Evolutionary conservation across 2,329 filamentous ascomycete species (phyloP).

Genomic region (Leptographium wingfieldii): DNA sequence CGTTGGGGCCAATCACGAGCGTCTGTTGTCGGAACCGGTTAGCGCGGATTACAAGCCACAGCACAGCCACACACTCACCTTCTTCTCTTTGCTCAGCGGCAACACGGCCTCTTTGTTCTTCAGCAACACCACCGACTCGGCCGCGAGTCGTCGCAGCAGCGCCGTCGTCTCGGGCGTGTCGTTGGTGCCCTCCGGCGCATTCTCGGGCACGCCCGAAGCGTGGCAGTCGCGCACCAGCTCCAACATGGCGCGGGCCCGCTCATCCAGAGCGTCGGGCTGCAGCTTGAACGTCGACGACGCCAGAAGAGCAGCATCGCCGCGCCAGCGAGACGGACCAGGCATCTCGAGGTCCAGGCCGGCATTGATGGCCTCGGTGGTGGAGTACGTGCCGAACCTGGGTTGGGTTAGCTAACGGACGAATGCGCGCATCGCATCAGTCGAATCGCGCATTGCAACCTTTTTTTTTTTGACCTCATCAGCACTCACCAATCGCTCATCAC

Average conservation of each 20-base stretch:
- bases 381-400: slow-evolving; percentile 16
- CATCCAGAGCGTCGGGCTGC: slow-evolving; percentile 14
- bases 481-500: slow-evolving; percentile 25
- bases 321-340: slow-evolving; percentile 18
- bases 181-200: slow-evolving; percentile 5
- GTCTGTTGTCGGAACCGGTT: slow-evolving; percentile 10
- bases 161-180: slow-evolving; percentile 6
- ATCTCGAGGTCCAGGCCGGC: slow-evolving; percentile 19
- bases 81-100: slow-evolving; percentile 29
- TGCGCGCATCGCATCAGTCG: no score
- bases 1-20: slow-evolving; percentile 38
- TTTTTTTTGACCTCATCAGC: background rate
- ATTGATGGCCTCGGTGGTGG: slow-evolving; percentile 14
- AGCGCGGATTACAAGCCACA: no score
- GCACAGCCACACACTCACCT: slow-evolving; percentile 5
- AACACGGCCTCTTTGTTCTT: slow-evolving; percentile 42
- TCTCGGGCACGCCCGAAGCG: slow-evolving; percentile 1
- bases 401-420: background rate
- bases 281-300: slow-evolving; percentile 16
- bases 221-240: slow-evolving; percentile 11
- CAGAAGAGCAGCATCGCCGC: slow-evolving; percentile 14
- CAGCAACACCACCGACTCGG: slow-evolving; percentile 11
- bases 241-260: slow-evolving; percentile 17
- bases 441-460: no score
- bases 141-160: slow-evolving; percentile 7